A percentile compares a stretch with the other conserved stretches of the same genome.
These are phyloP conservation scores for Parietaria judaica DNA, from an alignment of 306 rosid genomes.

Conservation along the genomic window DNA sequence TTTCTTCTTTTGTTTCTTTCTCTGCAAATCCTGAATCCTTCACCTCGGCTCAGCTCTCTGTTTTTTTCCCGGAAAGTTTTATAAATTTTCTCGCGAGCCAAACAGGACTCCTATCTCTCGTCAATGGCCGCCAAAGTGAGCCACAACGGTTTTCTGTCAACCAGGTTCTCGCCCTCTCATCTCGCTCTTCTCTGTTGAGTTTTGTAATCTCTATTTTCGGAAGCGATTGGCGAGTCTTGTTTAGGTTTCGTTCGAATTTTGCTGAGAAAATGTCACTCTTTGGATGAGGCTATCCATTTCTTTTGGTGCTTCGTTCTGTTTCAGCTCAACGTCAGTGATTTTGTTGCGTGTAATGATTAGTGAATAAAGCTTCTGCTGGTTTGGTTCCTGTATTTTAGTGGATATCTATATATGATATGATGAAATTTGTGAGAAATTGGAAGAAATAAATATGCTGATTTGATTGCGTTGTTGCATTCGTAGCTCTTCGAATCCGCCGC, in stretches of 20 bases:
- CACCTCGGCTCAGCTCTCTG: background rate
- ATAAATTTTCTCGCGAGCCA: constrained; percentile 8
- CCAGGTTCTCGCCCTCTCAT: constrained; percentile 43
- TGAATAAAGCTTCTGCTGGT: too few relatives aligned
- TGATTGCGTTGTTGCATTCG: constrained; percentile 15
- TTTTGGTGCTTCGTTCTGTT: background rate
- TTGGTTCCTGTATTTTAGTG: too few relatives aligned
- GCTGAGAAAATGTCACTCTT: background rate
- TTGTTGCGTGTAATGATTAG: constrained; percentile 3
- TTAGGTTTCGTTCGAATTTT: background rate
- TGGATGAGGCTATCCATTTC: background rate
- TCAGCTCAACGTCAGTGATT: background rate
- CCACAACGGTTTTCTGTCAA: constrained; percentile 34
- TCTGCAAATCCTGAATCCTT: background rate
- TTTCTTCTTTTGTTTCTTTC: background rate
- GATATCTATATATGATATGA: too few relatives aligned
- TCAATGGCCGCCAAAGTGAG: constrained; percentile 57
- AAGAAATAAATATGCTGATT: constrained; percentile 4
- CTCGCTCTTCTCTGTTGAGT: background rate
- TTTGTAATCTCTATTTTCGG: background rate
- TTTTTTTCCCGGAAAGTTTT: constrained; percentile 3
- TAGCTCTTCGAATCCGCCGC: constrained; percentile 47
- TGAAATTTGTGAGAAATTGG: too few relatives aligned
- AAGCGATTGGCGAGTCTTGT: background rate
- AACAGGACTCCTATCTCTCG: constrained; percentile 12